These are phyloP conservation scores for Aquanectria penicillioides DNA, from an alignment of 2,329 filamentous ascomycete species.

Conservation along the genomic window DNA sequence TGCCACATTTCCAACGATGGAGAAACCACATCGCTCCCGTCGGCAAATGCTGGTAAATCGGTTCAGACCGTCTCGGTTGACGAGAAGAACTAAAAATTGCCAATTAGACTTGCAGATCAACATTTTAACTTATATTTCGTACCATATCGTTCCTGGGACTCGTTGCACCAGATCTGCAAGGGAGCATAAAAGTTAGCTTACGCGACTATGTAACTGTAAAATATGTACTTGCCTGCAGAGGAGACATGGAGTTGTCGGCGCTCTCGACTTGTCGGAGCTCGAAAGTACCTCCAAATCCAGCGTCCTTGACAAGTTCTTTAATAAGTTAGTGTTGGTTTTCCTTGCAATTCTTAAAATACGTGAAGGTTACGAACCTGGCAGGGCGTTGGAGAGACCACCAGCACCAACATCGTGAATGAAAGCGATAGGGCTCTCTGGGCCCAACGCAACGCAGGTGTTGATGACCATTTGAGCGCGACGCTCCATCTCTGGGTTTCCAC, in stretches of 20 bases:
- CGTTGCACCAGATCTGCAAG: slow-evolving; percentile 90
- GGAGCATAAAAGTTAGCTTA: background rate
- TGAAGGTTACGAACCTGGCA: slow-evolving; percentile 56
- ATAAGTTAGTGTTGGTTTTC: background rate
- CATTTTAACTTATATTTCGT: background rate
- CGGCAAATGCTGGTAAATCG: slow-evolving; percentile 75
- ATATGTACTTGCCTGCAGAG: slow-evolving; percentile 77
- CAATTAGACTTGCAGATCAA: background rate
- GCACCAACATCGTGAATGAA: slow-evolving; percentile 99
- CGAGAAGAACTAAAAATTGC: slow-evolving; percentile 71
- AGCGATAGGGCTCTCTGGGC: slow-evolving; percentile 86
- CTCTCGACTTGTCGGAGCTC: slow-evolving; percentile 95
- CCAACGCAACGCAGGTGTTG: slow-evolving; percentile 88
- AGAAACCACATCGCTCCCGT: slow-evolving; percentile 91
- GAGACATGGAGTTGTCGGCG: slow-evolving; percentile 91
- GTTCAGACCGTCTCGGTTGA: slow-evolving; percentile 84
- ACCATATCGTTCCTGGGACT: slow-evolving; percentile 90
- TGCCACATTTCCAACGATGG: slow-evolving; percentile 84
- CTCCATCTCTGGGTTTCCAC: slow-evolving; percentile 97
- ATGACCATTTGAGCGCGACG: slow-evolving; percentile 97
- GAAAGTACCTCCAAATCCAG: slow-evolving; percentile 88
- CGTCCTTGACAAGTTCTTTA: slow-evolving; percentile 88
- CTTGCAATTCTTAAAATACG: too few relatives aligned
- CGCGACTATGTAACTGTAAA: too few relatives aligned
- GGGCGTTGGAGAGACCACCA: slow-evolving; percentile 78